Evolutionary conservation across 805 yeast species (phyloP), one percentile per base, ranked within the genome.

Genomic region (Wickerhamiella shivajii): DNA sequence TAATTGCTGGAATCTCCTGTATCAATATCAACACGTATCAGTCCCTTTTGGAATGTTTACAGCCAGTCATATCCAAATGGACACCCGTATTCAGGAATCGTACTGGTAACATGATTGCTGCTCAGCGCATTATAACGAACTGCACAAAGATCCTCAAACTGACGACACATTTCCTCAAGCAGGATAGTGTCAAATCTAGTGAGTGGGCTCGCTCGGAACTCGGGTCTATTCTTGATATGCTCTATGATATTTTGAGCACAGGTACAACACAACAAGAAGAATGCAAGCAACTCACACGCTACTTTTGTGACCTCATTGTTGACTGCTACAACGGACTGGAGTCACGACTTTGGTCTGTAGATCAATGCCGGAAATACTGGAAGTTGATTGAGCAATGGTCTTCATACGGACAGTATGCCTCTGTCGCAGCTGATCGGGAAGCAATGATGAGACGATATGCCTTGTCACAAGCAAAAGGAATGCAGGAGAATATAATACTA

Each of bases 321-420:
- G 77, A 71, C 38, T 71, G 79, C n/a, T 81, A 72, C 45, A 50
- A 58, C 10, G 51, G 40, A 9, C 13, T 44, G 27, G 40, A 53
- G 4, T 47, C 56, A 9, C 40, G 37, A 3, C 25, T 37, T 3
- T 34, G 41, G 37, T 33, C 20, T 29, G 42, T 23, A n/a, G 33
- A 34, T 29, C 46, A 39, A 23, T 54, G 51, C n/a, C 54, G 56
- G 19, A 77, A 80, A 2, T 78, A 92, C 40, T 85, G 83, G 57
- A 70, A 74, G 29, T 77, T 70, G 46, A 59, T 90, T 37, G 85
- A 79, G 43, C 93, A 81, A 51, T 90, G 99, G 99, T 84, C 95
- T 52, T 93, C 93, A 0, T 72, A 71, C 53, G 96, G 97, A 2
- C 74, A 70, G 33, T 61, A 72, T 16, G 64, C 70, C 6, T 49